Base-by-base conservation (phyloP, 306 rosid genomes). In the Cucurbita argyrosperma region DNA sequence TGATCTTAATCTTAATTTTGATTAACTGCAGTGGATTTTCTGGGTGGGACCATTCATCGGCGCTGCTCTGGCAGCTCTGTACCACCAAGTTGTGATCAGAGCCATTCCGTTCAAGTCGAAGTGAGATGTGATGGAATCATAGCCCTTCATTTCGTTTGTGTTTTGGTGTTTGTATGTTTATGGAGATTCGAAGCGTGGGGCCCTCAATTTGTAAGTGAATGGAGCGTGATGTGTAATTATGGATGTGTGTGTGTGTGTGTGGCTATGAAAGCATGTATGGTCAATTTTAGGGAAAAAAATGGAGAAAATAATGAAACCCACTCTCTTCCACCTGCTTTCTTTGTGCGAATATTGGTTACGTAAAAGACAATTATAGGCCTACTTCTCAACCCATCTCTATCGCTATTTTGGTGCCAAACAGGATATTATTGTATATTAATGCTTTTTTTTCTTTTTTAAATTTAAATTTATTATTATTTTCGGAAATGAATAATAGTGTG, bases 1-100 rank as follows among this genome's bases (percentile, higher is more conserved):
- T 58, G 5, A 30, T 1, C 35, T 18, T 10, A 46, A 46, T 30
- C 7, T 0, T 10, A 2, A 53, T 11, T 26, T 26, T 12, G 4
- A 4, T 21, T 57, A 49, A 54, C 58, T 64, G 72, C 85, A 86
- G 89, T 86, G 89, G 89, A 79, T 86, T 52, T 86, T 86, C 85
- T 86, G 89, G 89, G 85, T 86, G 26, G 87, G 89, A 60, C 89
- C 87, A 2, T 86, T 86, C 79, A 62, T 81, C 30, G 89, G 89
- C 0, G 89, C 89, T 23, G 87, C 83, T 12, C 87, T 86, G 0
- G 87, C 87, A 15, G 89, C 87, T 59, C 66, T 86, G 10, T 86
- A 86, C 85, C 89, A 83, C 76, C 79, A 71, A 64, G 89, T 86
- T 4, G 89, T 86, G 76, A 86, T 86, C 81, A 77, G 89, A 53